Conservation (phyloP, 179 eudicot species). For the Patellifolia procumbens region DNA sequence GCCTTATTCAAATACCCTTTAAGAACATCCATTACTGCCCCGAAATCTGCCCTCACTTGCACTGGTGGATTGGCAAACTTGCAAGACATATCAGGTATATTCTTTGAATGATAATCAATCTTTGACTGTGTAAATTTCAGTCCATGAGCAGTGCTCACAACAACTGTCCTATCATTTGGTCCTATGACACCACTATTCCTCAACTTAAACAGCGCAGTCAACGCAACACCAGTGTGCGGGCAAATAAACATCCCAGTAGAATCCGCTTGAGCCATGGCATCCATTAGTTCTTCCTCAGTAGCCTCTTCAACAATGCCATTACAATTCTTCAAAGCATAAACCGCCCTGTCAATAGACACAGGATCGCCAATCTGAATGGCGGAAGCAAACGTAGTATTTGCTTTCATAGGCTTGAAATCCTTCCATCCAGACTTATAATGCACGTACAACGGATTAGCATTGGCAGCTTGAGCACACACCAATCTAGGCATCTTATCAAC, state of each 20-base stretch:
- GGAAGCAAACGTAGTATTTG: constrained; percentile 72
- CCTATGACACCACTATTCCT: constrained; percentile 65
- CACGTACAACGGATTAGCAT: constrained; percentile 77
- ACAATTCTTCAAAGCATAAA: constrained; percentile 60
- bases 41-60: constrained; percentile 78
- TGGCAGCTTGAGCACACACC: constrained; percentile 90
- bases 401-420: constrained; percentile 65
- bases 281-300: constrained; percentile 90
- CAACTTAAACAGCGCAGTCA: constrained; percentile 68
- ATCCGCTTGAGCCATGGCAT: constrained; percentile 92
- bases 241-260: constrained; percentile 93
- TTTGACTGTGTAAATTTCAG: constrained; percentile 84
- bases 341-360: constrained; percentile 84
- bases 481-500: constrained; percentile 77
- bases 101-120: constrained; percentile 77
- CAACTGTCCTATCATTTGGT: constrained; percentile 76
- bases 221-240: constrained; percentile 91
- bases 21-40: constrained; percentile 87
- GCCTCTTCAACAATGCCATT: constrained; percentile 96
- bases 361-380: constrained; percentile 96
- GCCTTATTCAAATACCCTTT: constrained; percentile 50
- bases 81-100: constrained; percentile 70
- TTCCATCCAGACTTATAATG: constrained; percentile 74
- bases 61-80: constrained; percentile 72
- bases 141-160: constrained; percentile 95